Conservation (phyloP, 78 protist genomes). For the Dictyostelium purpureum region DNA sequence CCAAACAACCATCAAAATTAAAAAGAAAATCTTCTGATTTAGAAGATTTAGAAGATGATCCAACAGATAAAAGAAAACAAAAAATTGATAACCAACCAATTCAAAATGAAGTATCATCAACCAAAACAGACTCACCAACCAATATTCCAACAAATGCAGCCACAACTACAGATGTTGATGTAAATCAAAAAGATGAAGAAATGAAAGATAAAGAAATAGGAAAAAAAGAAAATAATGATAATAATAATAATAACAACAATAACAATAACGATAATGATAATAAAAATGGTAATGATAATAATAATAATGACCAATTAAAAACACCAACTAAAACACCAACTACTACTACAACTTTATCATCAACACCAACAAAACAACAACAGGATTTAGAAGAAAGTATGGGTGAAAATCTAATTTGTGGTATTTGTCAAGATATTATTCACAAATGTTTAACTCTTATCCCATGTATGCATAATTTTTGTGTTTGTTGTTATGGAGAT, state of each 20-base stretch:
- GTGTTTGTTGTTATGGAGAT: conserved; percentile 67
- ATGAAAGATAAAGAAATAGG: not conserved
- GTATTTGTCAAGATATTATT: conserved; percentile 71
- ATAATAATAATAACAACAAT: not conserved
- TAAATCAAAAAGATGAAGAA: not conserved
- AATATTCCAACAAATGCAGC: not conserved
- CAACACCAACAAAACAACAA: not conserved
- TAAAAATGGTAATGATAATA: not conserved
- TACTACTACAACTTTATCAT: not conserved
- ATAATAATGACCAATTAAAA: not conserved
- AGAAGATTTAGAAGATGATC: not conserved
- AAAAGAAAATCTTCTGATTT: conserved; percentile 24
- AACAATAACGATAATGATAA: not conserved
- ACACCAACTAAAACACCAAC: not conserved
- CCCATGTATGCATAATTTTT: conserved; percentile 84
- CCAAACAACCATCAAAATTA: not conserved
- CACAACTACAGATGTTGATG: not conserved
- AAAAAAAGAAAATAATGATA: not conserved
- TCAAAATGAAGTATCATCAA: not conserved
- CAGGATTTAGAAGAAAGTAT: conserved; percentile 16
- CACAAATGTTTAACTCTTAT: conserved; percentile 66
- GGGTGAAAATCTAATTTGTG: conserved; percentile 69
- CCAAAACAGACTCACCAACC: not conserved
- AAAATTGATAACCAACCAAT: not conserved
- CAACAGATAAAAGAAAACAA: not conserved